A percentile compares a stretch with the other conserved stretches of the same genome.
phyloP scores from a whole-genome alignment of 2,329 filamentous ascomycete genomes.

The Dactylonectria estremocensis region DNA sequence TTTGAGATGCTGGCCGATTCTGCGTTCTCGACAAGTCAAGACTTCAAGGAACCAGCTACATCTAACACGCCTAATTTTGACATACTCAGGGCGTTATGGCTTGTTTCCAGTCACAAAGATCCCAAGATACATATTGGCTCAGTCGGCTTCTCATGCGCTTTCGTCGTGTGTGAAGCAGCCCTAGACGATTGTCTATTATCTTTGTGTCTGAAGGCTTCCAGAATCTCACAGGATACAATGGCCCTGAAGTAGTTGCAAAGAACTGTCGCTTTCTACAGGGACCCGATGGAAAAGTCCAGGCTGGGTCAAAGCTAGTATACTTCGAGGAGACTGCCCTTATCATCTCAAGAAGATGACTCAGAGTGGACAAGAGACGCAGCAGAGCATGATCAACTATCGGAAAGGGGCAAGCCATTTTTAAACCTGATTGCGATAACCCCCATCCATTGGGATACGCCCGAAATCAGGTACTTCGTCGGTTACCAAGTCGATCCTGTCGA shows the following conservation, averaged over 20 bases:
- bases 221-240: conserved; percentile 90
- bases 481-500: conserved; percentile 97
- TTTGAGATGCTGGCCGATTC: not conserved
- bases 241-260: conserved; percentile 88
- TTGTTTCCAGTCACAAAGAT: conserved; percentile 85
- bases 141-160: conserved; percentile 94
- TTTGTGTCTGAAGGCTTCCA: conserved; percentile 97
- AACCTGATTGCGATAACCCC: conserved; percentile 97
- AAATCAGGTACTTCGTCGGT: conserved; percentile 89
- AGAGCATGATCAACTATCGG: conserved; percentile 94
- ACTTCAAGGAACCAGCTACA: not conserved
- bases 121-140: conserved; percentile 91
- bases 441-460: conserved; percentile 83
- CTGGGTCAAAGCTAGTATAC: conserved; percentile 77
- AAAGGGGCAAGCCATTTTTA: conserved; percentile 90
- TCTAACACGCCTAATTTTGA: not conserved
- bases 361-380: conserved; percentile 84
- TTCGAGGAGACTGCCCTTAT: conserved; percentile 85
- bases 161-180: conserved; percentile 92
- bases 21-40: not conserved
- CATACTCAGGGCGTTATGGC: conserved; percentile 72
- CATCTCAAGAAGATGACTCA: conserved; percentile 87
- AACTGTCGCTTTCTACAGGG: conserved; percentile 96
- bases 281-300: conserved; percentile 86
- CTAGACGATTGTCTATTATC: conserved; percentile 92